Conservation (phyloP, 441 rosid species). For the Gossypium gossypioides region DNA sequence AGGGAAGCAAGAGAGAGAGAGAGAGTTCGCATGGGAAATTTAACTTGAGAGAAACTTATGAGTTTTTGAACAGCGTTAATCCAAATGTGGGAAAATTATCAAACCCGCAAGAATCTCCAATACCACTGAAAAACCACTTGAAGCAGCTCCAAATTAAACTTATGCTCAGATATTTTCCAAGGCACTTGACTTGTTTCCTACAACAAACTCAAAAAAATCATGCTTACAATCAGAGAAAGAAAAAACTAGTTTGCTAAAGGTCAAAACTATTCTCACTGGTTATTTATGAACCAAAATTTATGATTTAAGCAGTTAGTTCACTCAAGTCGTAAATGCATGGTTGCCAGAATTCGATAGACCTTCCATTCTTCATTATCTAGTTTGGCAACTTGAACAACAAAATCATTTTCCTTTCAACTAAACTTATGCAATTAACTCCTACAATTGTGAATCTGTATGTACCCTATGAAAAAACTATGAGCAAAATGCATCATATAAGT, state of each 20-base stretch:
- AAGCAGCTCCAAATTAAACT: constrained; percentile 83
- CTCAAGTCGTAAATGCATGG: background rate
- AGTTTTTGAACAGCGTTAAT: constrained; percentile 59
- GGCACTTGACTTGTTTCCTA: constrained; percentile 76
- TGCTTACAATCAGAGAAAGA: background rate
- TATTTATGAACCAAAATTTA: background rate
- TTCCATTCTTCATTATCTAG: background rate
- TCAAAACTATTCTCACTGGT: background rate
- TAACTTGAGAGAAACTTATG: constrained; percentile 34
- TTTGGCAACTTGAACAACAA: background rate
- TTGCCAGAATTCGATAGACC: background rate
- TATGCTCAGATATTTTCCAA: constrained; percentile 76
- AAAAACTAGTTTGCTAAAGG: background rate
- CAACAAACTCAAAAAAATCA: constrained; percentile 9
- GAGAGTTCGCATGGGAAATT: constrained; percentile 4
- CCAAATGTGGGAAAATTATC: constrained; percentile 85
- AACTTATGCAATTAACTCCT: background rate
- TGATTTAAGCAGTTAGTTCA: background rate
- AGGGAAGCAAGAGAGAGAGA: background rate
- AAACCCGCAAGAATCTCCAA: constrained; percentile 82
- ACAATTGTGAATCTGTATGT: background rate
- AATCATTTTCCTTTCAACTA: background rate
- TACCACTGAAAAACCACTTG: constrained; percentile 91
- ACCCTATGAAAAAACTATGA: background rate
- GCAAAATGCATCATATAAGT: constrained; percentile 3